These are phyloP conservation scores for Debaryomyces udenii DNA, from an alignment of 1,139 yeast genomes.

Conservation along the genomic window DNA sequence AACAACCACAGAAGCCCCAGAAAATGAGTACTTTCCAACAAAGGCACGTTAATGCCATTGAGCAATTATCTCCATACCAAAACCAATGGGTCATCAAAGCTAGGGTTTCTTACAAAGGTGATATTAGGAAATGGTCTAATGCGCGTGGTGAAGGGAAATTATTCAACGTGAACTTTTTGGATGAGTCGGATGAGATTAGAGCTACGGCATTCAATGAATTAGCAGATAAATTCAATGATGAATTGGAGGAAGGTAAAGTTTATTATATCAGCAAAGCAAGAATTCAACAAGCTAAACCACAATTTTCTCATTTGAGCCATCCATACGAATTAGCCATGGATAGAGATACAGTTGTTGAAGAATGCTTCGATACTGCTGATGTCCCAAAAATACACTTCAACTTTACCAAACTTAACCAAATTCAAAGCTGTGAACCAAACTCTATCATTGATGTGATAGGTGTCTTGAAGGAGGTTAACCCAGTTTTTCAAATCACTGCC, in stretches of 20 bases:
- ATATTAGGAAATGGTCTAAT: constrained; percentile 85
- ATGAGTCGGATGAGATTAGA: constrained; percentile 94
- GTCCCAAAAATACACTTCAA: constrained; percentile 82
- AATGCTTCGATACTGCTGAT: constrained; percentile 61
- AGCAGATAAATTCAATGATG: constrained; percentile 75
- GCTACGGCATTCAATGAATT: constrained; percentile 93
- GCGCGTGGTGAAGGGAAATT: constrained; percentile 88
- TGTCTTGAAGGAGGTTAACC: constrained; percentile 74
- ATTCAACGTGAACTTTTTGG: constrained; percentile 84
- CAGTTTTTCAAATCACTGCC: constrained; percentile 82
- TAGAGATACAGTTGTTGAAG: constrained; percentile 75
- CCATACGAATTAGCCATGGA: constrained; percentile 88
- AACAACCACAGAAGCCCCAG: constrained; percentile 21
- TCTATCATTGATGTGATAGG: constrained; percentile 86
- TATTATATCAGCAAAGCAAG: constrained; percentile 83
- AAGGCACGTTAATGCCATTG: constrained; percentile 67
- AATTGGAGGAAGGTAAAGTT: constrained; percentile 85
- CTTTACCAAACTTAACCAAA: constrained; percentile 69
- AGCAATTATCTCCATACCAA: constrained; percentile 88
- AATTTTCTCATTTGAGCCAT: constrained; percentile 80
- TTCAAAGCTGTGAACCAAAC: constrained; percentile 71
- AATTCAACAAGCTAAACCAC: constrained; percentile 81
- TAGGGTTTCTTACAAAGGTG: constrained; percentile 85
- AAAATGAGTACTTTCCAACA: constrained; percentile 11
- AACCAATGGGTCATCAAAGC: constrained; percentile 92